Conservation (phyloP, 768 basidiomycete genomes). For the Lentinus brumalis region DNA sequence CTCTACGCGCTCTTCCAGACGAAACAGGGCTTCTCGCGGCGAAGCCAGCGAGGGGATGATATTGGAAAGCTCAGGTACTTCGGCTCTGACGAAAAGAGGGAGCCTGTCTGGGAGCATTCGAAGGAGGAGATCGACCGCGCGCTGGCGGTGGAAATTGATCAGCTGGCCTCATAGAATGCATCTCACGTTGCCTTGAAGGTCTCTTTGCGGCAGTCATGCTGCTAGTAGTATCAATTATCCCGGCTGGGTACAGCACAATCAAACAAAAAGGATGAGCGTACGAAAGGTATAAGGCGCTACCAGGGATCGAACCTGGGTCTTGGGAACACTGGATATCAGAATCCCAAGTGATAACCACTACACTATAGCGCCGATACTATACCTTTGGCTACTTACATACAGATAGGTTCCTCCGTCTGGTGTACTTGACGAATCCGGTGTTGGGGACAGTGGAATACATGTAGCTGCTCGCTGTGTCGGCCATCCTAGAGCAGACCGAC, state of each 20-base stretch:
- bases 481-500: constrained; percentile 33
- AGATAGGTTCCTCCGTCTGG: too few relatives aligned
- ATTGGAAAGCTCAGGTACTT: constrained; percentile 16
- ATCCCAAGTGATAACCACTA: constrained; percentile 47
- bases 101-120: constrained; percentile 23
- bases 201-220: too few relatives aligned
- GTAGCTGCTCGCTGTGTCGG: background rate
- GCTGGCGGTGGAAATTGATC: background rate
- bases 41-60: constrained; percentile 18
- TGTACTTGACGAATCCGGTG: background rate
- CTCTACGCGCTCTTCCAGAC: constrained; percentile 19
- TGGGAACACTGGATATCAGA: constrained; percentile 37
- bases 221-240: too few relatives aligned
- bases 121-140: constrained; percentile 18
- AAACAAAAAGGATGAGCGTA: too few relatives aligned
- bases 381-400: background rate
- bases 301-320: constrained; percentile 52
- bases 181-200: too few relatives aligned
- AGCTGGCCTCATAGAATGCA: too few relatives aligned
- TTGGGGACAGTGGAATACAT: background rate
- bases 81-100: constrained; percentile 19
- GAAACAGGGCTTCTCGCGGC: constrained; percentile 7
- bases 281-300: constrained; percentile 35
- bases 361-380: constrained; percentile 36
- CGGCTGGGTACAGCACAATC: too few relatives aligned